Evolutionary conservation across 768 basidiomycete genomes (phyloP).

Genomic region (Mycena venus): DNA sequence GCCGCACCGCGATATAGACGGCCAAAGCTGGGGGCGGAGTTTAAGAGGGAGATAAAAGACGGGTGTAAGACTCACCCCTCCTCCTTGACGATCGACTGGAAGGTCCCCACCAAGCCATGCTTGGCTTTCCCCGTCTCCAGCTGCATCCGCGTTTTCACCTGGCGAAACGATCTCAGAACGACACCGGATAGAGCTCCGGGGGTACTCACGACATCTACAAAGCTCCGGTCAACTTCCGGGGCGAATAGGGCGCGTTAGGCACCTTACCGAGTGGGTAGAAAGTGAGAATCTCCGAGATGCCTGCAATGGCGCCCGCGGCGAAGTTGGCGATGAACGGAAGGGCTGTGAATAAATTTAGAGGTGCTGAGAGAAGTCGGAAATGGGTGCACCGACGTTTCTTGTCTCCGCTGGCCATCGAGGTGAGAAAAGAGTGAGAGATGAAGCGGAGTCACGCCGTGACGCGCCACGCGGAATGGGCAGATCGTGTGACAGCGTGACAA

Average conservation of each 20-base stretch:
- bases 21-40: constrained; percentile 64
- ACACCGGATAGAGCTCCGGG: constrained; percentile 1
- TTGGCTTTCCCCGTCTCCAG: constrained; percentile 87
- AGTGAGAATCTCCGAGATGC: constrained; percentile 85
- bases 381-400: constrained; percentile 50
- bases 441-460: background rate
- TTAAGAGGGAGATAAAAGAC: background rate
- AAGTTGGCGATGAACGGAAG: constrained; percentile 92
- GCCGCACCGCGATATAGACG: constrained; percentile 87
- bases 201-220: constrained; percentile 85
- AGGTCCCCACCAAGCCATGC: constrained; percentile 85
- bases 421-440: constrained; percentile 12
- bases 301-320: constrained; percentile 95
- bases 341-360: constrained; percentile 59
- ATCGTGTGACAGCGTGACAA: constrained; percentile 6
- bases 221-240: background rate
- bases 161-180: constrained; percentile 13
- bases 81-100: constrained; percentile 84
- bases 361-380: no score
- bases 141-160: constrained; percentile 99
- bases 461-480: background rate
- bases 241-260: background rate
- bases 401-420: constrained; percentile 43
- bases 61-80: constrained; percentile 81
- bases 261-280: constrained; percentile 90